These are phyloP conservation scores for Clitopilus passeckerianus DNA, from an alignment of 768 basidiomycete genomes.

Conservation along the genomic window DNA sequence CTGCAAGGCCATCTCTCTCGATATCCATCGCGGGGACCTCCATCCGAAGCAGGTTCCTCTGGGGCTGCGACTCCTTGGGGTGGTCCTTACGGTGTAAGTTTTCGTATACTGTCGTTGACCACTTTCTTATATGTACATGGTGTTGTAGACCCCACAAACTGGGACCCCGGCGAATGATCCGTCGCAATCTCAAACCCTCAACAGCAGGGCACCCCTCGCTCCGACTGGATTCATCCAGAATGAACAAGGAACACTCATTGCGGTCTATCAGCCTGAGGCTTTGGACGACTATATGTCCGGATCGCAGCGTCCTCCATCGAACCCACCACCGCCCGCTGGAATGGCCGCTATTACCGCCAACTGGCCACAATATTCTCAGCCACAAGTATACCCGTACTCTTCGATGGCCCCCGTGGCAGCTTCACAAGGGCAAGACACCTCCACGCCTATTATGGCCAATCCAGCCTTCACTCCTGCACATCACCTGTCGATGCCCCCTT, in stretches of 20 bases:
- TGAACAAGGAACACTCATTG: slow-evolving; percentile 66
- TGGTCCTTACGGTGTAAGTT: slow-evolving; percentile 44
- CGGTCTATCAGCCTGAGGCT: slow-evolving; percentile 67
- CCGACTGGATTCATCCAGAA: slow-evolving; percentile 70
- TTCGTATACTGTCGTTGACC: neutral
- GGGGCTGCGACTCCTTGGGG: slow-evolving; percentile 31
- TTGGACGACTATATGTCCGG: slow-evolving; percentile 64
- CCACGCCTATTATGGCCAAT: too few species aligned
- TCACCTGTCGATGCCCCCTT: too few species aligned
- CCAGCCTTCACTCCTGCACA: too few species aligned
- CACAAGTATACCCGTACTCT: slow-evolving; percentile 20
- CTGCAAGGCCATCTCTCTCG: slow-evolving; percentile 3
- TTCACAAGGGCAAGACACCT: too few species aligned
- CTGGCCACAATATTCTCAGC: slow-evolving; percentile 27
- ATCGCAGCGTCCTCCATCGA: slow-evolving; percentile 20
- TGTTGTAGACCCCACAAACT: slow-evolving; percentile 37
- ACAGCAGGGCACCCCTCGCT: slow-evolving; percentile 49
- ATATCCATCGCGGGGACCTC: slow-evolving; percentile 28
- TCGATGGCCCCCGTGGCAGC: too few species aligned
- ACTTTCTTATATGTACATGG: slow-evolving; percentile 19
- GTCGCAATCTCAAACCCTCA: slow-evolving; percentile 17
- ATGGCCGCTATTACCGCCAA: slow-evolving; percentile 19
- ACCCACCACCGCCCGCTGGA: slow-evolving; percentile 12
- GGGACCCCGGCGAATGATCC: slow-evolving; percentile 28
- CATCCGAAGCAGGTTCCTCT: slow-evolving; percentile 30